These are phyloP conservation scores for Rubia tinctorum DNA, from an alignment of 305 asterid genomes.

Conservation along the genomic window DNA sequence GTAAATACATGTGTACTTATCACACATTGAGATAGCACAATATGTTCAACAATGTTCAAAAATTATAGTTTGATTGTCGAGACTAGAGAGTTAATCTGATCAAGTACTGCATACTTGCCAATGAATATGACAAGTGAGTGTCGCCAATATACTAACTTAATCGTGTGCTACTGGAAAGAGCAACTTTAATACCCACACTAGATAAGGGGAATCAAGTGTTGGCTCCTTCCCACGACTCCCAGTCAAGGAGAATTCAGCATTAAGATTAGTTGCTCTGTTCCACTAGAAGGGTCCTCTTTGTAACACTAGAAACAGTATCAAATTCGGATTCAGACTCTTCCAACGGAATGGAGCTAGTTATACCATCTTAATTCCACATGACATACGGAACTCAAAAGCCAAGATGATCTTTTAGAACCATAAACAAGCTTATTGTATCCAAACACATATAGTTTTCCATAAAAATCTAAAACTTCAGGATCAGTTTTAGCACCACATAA, in stretches of 20 bases:
- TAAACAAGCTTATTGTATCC: not conserved
- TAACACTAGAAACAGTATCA: not conserved
- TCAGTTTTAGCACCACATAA: not conserved
- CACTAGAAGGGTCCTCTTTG: not conserved
- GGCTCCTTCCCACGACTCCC: not conserved
- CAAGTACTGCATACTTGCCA: not conserved
- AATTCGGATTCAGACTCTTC: not conserved
- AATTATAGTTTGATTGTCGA: no score
- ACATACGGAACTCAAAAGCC: not conserved
- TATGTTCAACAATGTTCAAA: not conserved
- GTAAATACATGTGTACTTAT: not conserved
- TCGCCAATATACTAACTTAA: not conserved
- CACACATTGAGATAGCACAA: not conserved
- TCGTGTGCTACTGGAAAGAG: not conserved
- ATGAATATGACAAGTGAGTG: not conserved
- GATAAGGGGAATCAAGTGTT: not conserved
- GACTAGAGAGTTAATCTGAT: no score
- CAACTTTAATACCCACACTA: not conserved
- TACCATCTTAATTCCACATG: not conserved
- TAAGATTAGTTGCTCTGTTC: not conserved
- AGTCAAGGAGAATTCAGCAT: not conserved
- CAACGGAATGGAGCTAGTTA: not conserved
- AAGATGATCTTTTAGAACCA: not conserved
- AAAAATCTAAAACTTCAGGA: not conserved
- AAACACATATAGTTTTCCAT: not conserved